Evolutionary conservation across 2,329 filamentous ascomycete species (phyloP).

Genomic region (Diaporthe capsici): DNA sequence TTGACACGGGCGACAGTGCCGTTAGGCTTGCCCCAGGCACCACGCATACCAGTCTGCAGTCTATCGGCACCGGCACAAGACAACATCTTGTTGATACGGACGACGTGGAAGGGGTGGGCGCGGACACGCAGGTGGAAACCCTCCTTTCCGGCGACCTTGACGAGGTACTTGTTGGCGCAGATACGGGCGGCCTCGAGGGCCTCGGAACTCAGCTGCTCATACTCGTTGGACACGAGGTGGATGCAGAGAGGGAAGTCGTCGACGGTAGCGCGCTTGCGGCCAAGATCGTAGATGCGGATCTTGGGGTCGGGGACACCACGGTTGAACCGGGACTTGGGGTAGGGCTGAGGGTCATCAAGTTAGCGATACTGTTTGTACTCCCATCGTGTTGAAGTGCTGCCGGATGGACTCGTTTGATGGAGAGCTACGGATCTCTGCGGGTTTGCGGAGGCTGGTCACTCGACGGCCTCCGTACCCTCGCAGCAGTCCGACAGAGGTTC

Average conservation of each 20-base stretch:
- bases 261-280: constrained; percentile 98
- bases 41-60: constrained; percentile 99
- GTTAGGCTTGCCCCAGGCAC: constrained; percentile 99
- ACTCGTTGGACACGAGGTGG: constrained; percentile 99
- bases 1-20: constrained; percentile 99
- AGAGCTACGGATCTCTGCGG: constrained; percentile 1
- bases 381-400: constrained; percentile 5
- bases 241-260: constrained; percentile 99
- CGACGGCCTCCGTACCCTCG: not conserved
- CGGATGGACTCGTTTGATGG: not conserved
- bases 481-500: not conserved
- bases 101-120: constrained; percentile 99
- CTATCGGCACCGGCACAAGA: constrained; percentile 99
- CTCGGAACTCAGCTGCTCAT: constrained; percentile 99
- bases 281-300: constrained; percentile 98
- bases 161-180: constrained; percentile 98
- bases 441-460: constrained; percentile 22
- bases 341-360: constrained; percentile 81
- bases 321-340: constrained; percentile 99
- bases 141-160: constrained; percentile 81
- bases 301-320: constrained; percentile 92
- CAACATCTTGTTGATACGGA: constrained; percentile 99
- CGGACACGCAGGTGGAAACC: constrained; percentile 82
- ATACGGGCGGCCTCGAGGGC: constrained; percentile 99
- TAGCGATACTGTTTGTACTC: constrained; percentile 52